Percentiles rank a stretch among this genome's conserved stretches.
Conservation (phyloP, 2,329 filamentous ascomycete species). For the Chalaropsis thielavioides region DNA sequence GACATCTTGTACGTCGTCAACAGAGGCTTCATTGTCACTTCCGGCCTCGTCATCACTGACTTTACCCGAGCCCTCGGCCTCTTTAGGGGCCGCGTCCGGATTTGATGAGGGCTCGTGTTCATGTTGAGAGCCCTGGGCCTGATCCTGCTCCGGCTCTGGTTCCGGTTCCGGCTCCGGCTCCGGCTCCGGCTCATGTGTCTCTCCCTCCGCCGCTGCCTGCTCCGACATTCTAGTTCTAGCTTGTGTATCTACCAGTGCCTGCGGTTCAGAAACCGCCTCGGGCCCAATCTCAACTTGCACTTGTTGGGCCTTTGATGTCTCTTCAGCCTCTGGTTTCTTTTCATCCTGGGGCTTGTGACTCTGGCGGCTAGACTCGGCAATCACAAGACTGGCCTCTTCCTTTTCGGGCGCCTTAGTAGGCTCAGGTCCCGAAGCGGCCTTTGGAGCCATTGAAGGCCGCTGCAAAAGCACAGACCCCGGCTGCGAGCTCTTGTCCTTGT, state of each 20-base stretch:
- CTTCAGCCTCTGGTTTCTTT: background rate
- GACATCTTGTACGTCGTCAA: conserved; percentile 34
- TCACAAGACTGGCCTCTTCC: background rate
- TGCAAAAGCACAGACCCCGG: background rate
- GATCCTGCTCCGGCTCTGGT: conserved; percentile 15
- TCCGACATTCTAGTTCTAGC: background rate
- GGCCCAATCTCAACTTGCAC: background rate
- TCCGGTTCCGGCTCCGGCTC: conserved; percentile 24
- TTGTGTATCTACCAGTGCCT: conserved; percentile 17
- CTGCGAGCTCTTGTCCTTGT: conserved; percentile 4
- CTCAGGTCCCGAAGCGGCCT: background rate
- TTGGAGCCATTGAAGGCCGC: background rate
- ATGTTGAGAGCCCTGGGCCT: conserved; percentile 21
- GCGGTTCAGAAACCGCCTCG: conserved; percentile 15
- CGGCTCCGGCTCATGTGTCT: conserved; percentile 19
- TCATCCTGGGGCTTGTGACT: background rate
- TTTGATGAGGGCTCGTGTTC: background rate
- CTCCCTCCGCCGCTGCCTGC: background rate
- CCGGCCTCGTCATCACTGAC: conserved; percentile 55
- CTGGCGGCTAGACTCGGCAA: background rate
- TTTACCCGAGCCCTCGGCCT: conserved; percentile 29
- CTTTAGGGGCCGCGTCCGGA: conserved; percentile 23
- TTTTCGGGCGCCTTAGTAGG: background rate
- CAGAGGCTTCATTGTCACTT: conserved; percentile 59
- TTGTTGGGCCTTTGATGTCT: background rate